These are phyloP conservation scores for Rhododendron ferrugineum DNA, from an alignment of 148 eudicot genomes.

Conservation along the genomic window DNA sequence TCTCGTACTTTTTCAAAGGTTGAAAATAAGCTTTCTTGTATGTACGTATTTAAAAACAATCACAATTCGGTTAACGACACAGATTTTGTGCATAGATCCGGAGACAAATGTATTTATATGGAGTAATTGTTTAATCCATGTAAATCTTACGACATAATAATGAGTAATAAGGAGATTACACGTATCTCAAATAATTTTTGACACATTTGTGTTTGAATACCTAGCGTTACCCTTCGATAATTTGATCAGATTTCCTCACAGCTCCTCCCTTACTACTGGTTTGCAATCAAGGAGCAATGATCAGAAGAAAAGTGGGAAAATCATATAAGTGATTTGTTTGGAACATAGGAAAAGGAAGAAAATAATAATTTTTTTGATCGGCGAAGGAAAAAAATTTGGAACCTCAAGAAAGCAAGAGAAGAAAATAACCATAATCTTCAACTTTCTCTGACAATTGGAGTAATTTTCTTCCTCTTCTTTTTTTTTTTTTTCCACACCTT, in stretches of 20 bases:
- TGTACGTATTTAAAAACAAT: no score
- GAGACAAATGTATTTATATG: no score
- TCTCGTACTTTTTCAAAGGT: neutral
- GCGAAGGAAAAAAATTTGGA: neutral
- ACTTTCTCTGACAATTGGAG: neutral
- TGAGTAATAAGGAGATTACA: no score
- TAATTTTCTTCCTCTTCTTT: neutral
- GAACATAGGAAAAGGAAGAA: no score
- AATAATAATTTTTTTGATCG: no score
- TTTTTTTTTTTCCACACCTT: neutral
- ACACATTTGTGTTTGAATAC: neutral
- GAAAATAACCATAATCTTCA: neutral
- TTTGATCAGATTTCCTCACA: neutral
- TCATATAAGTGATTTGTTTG: no score
- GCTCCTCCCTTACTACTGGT: neutral
- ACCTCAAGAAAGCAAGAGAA: neutral
- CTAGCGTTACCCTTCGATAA: neutral
- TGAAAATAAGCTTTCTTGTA: neutral
- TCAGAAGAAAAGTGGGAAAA: no score
- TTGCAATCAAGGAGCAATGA: neutral
- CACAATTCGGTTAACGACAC: neutral
- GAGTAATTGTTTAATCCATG: neutral
- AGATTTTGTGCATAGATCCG: neutral
- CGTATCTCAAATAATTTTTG: neutral
- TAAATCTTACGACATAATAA: neutral